phyloP scores from a whole-genome alignment of 495 filamentous ascomycete genomes.

The Aspergillus incahuasiensis region DNA sequence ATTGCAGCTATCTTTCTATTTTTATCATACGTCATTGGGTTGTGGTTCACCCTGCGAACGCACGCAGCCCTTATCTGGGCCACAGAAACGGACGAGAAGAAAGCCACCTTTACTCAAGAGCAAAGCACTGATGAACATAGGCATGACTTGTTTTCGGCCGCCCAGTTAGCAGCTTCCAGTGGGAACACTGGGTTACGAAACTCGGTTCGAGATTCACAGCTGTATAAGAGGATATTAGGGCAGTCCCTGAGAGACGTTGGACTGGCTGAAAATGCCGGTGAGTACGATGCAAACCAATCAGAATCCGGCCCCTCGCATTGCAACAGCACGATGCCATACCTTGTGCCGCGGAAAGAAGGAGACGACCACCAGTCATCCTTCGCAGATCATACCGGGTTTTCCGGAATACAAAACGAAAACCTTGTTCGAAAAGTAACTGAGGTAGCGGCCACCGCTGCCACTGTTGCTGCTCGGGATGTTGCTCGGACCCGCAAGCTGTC shows the following conservation, averaged over 20 bases:
- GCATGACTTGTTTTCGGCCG: slow-evolving; percentile 28
- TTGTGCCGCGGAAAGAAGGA: slow-evolving; percentile 51
- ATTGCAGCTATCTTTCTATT: slow-evolving; percentile 81
- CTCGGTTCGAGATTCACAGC: slow-evolving; percentile 71
- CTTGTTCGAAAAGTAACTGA: slow-evolving; percentile 82
- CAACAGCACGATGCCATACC: slow-evolving; percentile 50
- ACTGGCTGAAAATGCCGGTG: slow-evolving; percentile 47
- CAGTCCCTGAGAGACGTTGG: slow-evolving; percentile 82
- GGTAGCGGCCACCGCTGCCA: slow-evolving; percentile 85
- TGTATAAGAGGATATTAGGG: slow-evolving; percentile 90
- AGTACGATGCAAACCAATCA: slow-evolving; percentile 37
- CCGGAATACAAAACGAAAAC: slow-evolving; percentile 71
- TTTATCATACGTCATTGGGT: slow-evolving; percentile 85
- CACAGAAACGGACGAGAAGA: slow-evolving; percentile 80
- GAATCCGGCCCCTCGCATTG: slow-evolving; percentile 20
- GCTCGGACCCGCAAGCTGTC: slow-evolving; percentile 47
- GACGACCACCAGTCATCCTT: slow-evolving; percentile 19
- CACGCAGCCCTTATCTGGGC: slow-evolving; percentile 98
- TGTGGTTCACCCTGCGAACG: slow-evolving; percentile 94
- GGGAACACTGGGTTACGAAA: slow-evolving; percentile 25
- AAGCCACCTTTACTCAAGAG: slow-evolving; percentile 41
- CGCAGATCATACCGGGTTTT: slow-evolving; percentile 53
- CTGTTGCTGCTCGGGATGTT: slow-evolving; percentile 81
- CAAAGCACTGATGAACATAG: slow-evolving; percentile 39
- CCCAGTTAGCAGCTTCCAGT: slow-evolving; percentile 27